Conservation (phyloP, 176 grass and related monocot species). For the Phoenix dactylifera region DNA sequence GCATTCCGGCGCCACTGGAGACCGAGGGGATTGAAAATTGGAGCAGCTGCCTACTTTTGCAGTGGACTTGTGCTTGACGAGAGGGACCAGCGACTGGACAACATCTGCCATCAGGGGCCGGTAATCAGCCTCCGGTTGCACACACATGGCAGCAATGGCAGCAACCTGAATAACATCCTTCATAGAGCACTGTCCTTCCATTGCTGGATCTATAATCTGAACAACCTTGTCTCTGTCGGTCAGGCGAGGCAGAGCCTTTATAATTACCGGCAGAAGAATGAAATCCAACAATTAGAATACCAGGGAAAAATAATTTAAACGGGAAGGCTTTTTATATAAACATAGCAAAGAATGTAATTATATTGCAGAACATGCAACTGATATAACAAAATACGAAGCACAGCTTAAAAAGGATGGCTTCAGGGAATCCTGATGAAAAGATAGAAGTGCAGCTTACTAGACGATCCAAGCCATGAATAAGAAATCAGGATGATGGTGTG, state of each 20-base stretch:
- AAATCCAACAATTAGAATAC: neutral
- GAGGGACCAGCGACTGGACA: conserved; percentile 82
- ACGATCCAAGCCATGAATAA: no score
- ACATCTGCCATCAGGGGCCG: conserved; percentile 96
- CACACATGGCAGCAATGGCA: conserved; percentile 96
- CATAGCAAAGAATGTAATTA: neutral
- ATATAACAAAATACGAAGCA: no score
- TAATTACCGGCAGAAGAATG: conserved; percentile 12
- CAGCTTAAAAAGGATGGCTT: no score
- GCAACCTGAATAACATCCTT: conserved; percentile 99
- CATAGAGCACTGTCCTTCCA: conserved; percentile 90
- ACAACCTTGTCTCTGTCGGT: conserved; percentile 87
- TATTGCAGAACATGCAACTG: no score
- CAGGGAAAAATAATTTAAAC: neutral
- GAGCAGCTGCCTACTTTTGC: conserved; percentile 34
- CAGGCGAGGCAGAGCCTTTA: conserved; percentile 73
- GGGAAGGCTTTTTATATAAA: neutral
- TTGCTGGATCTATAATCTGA: conserved; percentile 78
- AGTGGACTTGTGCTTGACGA: conserved; percentile 59
- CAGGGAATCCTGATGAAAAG: no score
- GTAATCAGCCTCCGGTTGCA: conserved; percentile 96
- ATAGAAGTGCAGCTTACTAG: no score
- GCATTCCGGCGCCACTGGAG: conserved; percentile 1
- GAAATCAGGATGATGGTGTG: no score
- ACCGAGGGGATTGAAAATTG: conserved; percentile 26